Conservation (phyloP, 2,329 filamentous ascomycete genomes). For the Claviceps digitariae region DNA sequence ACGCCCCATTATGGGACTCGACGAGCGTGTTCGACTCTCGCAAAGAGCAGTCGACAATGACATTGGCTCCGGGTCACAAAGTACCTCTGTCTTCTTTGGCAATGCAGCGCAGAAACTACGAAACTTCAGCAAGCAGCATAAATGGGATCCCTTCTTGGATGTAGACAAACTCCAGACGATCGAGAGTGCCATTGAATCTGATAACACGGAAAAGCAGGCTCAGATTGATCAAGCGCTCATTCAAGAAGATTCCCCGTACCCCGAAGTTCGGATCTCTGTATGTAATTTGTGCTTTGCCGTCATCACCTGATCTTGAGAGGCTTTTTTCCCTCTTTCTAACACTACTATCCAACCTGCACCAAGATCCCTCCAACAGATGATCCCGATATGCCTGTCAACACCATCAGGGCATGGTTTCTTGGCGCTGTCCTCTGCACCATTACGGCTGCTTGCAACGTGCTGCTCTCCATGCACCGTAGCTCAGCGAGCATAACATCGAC, state of each 20-base stretch:
- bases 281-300: background rate
- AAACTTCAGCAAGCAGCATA: slow-evolving; percentile 34
- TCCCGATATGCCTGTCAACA: slow-evolving; percentile 35
- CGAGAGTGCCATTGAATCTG: slow-evolving; percentile 29
- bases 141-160: slow-evolving; percentile 43
- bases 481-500: slow-evolving; percentile 38
- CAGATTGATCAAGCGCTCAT: slow-evolving; percentile 31
- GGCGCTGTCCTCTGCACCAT: slow-evolving; percentile 43
- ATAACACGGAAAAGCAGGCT: slow-evolving; percentile 29
- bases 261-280: slow-evolving; percentile 15
- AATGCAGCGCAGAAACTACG: slow-evolving; percentile 13
- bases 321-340: background rate
- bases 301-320: background rate
- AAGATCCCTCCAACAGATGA: slow-evolving; percentile 29
- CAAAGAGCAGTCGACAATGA: background rate
- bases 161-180: slow-evolving; percentile 36
- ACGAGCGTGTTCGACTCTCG: background rate
- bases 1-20: background rate
- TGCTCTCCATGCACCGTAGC: slow-evolving; percentile 35
- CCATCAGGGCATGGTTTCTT: slow-evolving; percentile 45
- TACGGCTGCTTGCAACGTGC: slow-evolving; percentile 41
- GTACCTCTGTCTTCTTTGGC: background rate
- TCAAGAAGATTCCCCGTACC: slow-evolving; percentile 34
- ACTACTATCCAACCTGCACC: too few relatives aligned
- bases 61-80: background rate